These are phyloP conservation scores for Turritis glabra DNA, from an alignment of 345 rosid genomes.

Conservation along the genomic window DNA sequence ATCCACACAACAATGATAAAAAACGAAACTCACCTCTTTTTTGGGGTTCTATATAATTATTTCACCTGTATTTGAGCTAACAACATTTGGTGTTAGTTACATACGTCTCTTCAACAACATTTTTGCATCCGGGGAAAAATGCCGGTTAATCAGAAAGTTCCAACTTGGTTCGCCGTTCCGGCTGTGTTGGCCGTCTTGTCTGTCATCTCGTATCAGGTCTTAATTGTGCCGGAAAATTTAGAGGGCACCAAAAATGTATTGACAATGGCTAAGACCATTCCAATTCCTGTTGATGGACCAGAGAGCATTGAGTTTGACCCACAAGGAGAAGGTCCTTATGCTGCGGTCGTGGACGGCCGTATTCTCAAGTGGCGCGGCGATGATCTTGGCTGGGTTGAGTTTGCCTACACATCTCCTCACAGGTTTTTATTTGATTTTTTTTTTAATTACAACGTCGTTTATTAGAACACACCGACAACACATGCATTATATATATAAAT, in stretches of 20 bases:
- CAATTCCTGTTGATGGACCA: constrained; percentile 33
- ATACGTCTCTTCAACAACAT: background rate
- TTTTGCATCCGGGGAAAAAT: background rate
- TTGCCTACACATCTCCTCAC: constrained; percentile 53
- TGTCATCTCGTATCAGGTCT: background rate
- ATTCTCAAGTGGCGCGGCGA: constrained; percentile 40
- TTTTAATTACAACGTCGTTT: background rate
- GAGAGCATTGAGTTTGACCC: constrained; percentile 40
- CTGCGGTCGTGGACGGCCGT: constrained; percentile 34
- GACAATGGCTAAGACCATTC: constrained; percentile 29
- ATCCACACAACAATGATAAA: background rate
- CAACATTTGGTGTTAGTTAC: background rate
- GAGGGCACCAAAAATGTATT: constrained; percentile 16
- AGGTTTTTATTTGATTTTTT: constrained; percentile 38
- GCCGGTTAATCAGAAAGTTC: constrained; percentile 15
- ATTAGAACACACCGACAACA: background rate
- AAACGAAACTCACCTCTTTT: background rate
- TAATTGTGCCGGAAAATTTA: constrained; percentile 1
- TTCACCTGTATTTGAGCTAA: background rate
- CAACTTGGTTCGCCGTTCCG: constrained; percentile 10
- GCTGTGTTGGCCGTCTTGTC: constrained; percentile 11
- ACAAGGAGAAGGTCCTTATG: constrained; percentile 40
- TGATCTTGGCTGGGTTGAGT: constrained; percentile 55
- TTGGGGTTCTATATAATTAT: background rate
- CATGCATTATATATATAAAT: too few relatives aligned